Conservation (phyloP, 192 early-diverging fungal genomes). For the Gaertneriomyces sp. region DNA sequence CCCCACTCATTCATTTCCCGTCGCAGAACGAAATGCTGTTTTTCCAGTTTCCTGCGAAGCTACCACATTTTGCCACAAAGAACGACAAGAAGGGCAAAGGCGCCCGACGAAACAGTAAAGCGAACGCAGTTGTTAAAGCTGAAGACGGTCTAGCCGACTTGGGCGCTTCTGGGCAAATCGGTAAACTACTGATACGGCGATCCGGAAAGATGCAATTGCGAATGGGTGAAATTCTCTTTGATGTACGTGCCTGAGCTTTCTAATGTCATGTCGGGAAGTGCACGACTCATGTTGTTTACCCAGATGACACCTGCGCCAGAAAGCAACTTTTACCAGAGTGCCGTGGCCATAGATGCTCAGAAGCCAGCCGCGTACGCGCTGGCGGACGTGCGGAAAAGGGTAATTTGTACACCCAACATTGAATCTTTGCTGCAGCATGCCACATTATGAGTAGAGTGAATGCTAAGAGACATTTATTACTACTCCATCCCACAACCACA, state of each 20-base stretch:
- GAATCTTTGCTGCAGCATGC: constrained; percentile 28
- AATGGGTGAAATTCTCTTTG: constrained; percentile 59
- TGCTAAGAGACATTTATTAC: neutral
- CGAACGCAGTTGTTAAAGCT: constrained; percentile 5
- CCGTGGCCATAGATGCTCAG: constrained; percentile 55
- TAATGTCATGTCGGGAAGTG: neutral
- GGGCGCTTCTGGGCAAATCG: constrained; percentile 52
- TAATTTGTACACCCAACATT: constrained; percentile 61
- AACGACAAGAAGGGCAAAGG: constrained; percentile 2
- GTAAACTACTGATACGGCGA: constrained; percentile 59
- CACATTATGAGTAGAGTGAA: neutral
- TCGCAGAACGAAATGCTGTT: constrained; percentile 48
- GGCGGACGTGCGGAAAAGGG: constrained; percentile 54
- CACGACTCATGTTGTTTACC: neutral
- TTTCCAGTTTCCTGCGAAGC: constrained; percentile 61
- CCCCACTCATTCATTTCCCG: neutral
- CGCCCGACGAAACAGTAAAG: constrained; percentile 14
- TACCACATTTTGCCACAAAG: constrained; percentile 49
- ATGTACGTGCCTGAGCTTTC: constrained; percentile 38
- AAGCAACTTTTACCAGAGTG: constrained; percentile 55
- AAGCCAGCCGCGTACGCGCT: constrained; percentile 52
- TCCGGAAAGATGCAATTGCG: constrained; percentile 64
- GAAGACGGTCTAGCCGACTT: constrained; percentile 5
- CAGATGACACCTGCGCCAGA: constrained; percentile 47
- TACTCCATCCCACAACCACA: neutral